Evolutionary conservation across 495 filamentous ascomycete species (phyloP).

Genomic region (Sordaria brevicollis): DNA sequence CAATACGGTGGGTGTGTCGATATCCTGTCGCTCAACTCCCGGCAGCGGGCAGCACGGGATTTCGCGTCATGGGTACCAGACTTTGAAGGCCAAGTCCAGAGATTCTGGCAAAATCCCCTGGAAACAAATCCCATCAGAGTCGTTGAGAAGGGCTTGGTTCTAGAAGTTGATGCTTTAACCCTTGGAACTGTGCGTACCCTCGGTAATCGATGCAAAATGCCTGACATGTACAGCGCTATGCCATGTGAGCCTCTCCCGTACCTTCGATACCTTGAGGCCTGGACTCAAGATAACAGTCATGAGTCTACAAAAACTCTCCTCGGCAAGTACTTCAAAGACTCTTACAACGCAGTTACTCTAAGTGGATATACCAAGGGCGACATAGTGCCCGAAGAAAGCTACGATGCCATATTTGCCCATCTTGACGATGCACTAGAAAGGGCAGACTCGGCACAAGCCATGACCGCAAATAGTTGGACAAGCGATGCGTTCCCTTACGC

Average conservation of each 20-base stretch:
- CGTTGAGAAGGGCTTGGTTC: not conserved
- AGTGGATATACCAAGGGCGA: no score
- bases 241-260: no score
- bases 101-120: not conserved
- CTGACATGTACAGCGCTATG: no score
- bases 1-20: not conserved
- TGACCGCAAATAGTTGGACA: no score
- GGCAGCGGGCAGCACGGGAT: not conserved
- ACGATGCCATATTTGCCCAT: no score
- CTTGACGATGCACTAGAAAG: no score
- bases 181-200: not conserved
- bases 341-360: not conserved
- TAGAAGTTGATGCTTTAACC: not conserved
- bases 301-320: no score
- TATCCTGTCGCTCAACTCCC: not conserved
- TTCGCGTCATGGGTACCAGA: not conserved
- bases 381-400: no score
- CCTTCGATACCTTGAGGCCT: not conserved
- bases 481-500: not conserved
- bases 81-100: not conserved
- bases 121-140: not conserved
- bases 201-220: not conserved
- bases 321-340: not conserved
- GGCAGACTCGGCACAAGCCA: no score
- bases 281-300: not conserved